Base-by-base conservation (phyloP, 352 stramenopile species). In the Phytophthora tubulina region DNA sequence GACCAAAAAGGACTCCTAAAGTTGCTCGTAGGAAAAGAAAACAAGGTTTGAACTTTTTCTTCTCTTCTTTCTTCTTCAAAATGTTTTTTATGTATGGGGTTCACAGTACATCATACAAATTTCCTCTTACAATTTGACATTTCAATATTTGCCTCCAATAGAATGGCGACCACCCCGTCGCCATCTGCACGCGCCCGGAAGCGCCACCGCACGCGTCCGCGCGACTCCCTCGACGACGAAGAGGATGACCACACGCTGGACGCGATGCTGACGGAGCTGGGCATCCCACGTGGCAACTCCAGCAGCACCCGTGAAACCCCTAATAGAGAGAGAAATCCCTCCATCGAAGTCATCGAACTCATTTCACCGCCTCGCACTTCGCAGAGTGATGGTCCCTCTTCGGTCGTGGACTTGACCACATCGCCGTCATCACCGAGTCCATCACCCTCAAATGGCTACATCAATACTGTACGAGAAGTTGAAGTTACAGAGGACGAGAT, bases 391-490 rank as follows among this genome's bases (percentile, higher is more conserved):
- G 45, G 42, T 62, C 62, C 15, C 13, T 45, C 31, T 30, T 50
- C 44, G 2, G 45, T 89, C 42, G 84, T 92, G 5, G 75, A 89
- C 56, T 58, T 92, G 59, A 82, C 81, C 49, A 81, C 54, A 21
- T 73, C 72, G 15, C 67, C 66, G 3, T 63, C 70, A n/a, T 71
- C 55, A 50, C 45, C 52, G 13, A 27, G 3, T 6, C 30, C 36
- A 59, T 55, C 54, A 41, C 33, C 63, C 7, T 69, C 32, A 58
- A 64, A 49, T 68, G 64, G 59, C 41, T 65, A 61, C 49, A 68
- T 48, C 31, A 7, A 30, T 21, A 39, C 39, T 31, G 21, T 27
- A 39, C 49, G 45, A 31, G 38, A 14, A 50, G 15, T 35, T 56
- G 17, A 17, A 60, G 45, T 38, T 35, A 14, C 39, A 65, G 56